Conservation (phyloP, 345 rosid genomes). For the Cardiospermum halicacabum region DNA sequence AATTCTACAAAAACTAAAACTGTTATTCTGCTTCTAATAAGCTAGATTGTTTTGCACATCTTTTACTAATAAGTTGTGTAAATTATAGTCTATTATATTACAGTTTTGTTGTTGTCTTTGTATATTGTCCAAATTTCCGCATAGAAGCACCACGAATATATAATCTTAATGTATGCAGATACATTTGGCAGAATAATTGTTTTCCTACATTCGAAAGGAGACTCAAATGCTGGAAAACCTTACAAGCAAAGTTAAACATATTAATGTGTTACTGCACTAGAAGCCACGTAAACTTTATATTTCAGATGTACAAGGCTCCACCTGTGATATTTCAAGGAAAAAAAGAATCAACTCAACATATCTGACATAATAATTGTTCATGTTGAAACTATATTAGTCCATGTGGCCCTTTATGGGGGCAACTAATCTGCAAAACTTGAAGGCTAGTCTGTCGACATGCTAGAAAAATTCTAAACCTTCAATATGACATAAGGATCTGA, state of each 20-base stretch:
- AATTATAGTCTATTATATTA: slow-evolving; percentile 14
- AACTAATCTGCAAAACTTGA: background rate
- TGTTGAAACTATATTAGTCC: background rate
- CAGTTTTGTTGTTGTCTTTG: background rate
- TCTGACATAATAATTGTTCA: background rate
- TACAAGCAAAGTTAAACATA: no score
- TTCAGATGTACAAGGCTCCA: background rate
- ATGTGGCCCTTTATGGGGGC: background rate
- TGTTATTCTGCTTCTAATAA: background rate
- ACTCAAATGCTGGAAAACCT: no score
- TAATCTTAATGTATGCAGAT: no score
- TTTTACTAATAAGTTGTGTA: slow-evolving; percentile 14
- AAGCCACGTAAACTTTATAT: background rate
- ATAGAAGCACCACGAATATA: background rate
- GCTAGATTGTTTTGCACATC: background rate
- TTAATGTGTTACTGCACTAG: no score
- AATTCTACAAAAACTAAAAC: slow-evolving; percentile 36
- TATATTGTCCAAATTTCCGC: background rate
- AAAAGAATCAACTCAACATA: background rate
- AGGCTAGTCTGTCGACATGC: background rate
- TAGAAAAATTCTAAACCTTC: background rate
- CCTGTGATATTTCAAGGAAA: background rate
- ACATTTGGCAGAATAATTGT: no score
- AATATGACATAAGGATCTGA: background rate
- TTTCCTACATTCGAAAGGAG: no score